Evolutionary conservation across 1,284 basidiomycete species (phyloP).

Genomic region (Naganishia sp.): DNA sequence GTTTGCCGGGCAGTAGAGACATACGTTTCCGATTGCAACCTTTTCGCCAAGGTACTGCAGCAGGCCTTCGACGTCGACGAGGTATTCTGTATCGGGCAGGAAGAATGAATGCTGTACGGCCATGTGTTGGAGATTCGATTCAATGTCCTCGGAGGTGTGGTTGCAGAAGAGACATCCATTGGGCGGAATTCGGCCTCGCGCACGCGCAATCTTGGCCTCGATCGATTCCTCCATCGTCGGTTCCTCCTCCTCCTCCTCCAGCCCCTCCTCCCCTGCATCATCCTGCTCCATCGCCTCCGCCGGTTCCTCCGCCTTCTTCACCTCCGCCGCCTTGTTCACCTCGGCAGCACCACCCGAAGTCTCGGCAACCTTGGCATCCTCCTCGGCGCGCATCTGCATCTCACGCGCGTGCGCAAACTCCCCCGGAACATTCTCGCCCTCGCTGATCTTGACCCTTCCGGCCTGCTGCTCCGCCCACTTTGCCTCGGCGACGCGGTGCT

Average conservation of each 20-base stretch:
- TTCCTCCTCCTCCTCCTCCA: slow-evolving; percentile 31
- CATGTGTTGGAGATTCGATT: slow-evolving; percentile 85
- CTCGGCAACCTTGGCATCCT: slow-evolving; percentile 17
- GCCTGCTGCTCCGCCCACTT: slow-evolving; percentile 52
- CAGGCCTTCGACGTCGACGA: slow-evolving; percentile 80
- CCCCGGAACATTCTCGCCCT: slow-evolving; percentile 14
- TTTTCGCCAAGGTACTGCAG: slow-evolving; percentile 89
- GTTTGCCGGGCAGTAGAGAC: slow-evolving; percentile 80
- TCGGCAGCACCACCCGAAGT: neutral
- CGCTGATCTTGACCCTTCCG: slow-evolving; percentile 15
- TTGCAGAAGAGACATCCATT: slow-evolving; percentile 81
- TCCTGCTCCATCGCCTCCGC: slow-evolving; percentile 27
- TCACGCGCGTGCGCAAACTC: slow-evolving; percentile 15
- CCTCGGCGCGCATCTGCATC: slow-evolving; percentile 17
- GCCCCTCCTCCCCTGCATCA: slow-evolving; percentile 25
- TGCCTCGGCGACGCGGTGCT: slow-evolving; percentile 79
- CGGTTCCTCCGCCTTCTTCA: neutral
- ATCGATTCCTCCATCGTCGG: slow-evolving; percentile 59
- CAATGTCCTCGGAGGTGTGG: slow-evolving; percentile 59
- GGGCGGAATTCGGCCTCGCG: slow-evolving; percentile 41
- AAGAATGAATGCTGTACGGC: slow-evolving; percentile 86
- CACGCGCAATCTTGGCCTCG: slow-evolving; percentile 74
- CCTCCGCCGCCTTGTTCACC: neutral
- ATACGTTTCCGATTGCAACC: slow-evolving; percentile 87
- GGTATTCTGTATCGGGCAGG: slow-evolving; percentile 89